Evolutionary conservation across 306 rosid genomes (phyloP), one percentile per base, ranked within the genome.

Genomic region (Ammopiptanthus mongolicus): DNA sequence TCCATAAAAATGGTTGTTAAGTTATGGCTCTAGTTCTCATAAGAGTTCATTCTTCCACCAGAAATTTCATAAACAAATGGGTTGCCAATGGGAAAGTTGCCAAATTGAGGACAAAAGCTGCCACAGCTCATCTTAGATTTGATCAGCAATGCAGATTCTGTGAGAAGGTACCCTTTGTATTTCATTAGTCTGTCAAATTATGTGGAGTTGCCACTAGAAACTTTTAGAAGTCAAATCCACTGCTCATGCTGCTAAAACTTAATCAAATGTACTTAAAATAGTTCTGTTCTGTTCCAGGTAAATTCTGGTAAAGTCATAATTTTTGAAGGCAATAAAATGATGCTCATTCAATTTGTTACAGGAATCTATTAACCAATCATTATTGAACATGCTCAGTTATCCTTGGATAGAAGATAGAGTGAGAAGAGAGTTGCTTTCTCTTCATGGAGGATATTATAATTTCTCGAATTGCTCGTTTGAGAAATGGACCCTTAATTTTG

Each of bases 361-460:
- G 97, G 98, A 95, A 74, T 95, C 97, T 1, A 75, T 91, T 70
- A 86, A 86, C 78, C 88, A 57, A 70, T 92, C 97, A 23, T 62
- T 95, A 58, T 22, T 86, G 83, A 95, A 95, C 86, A 81, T 95
- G 81, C 83, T 85, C 14, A 85, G 90, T n/a, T 95, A 95, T 75
- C 92, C 96, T 1, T 90, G 96, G 97, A 88, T 95, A 80, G 80
- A 89, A 82, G 93, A 92, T 6, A 85, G 70, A 73, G 93, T 87
- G 74, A 85, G 78, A 66, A 84, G 71, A 72, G 87, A 77, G 53
- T 29, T 78, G 74, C 81, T 92, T 74, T 80, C 78, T 64, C 73
- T 95, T 79, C 97, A 90, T 79, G 97, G 96, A 53, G 97, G 97
- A 55, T 71, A 88, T 76, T 95, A 90, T 79, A 77, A 95, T 85